phyloP scores from a whole-genome alignment of 2,329 filamentous ascomycete genomes.

The Hypoxylon sp. region DNA sequence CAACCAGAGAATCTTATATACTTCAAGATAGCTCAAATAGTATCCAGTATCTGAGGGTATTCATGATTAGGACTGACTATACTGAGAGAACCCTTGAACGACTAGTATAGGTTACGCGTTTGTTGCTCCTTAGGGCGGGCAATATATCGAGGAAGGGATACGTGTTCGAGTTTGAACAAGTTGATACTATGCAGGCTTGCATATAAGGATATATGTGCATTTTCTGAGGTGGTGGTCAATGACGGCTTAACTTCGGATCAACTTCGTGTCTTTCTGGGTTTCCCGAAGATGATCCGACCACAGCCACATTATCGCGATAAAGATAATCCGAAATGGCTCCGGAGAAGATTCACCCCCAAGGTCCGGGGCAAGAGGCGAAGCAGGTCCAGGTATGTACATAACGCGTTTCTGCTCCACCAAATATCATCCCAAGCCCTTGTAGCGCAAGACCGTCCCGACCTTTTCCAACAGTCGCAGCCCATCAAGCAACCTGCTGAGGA shows the following conservation, averaged over 20 bases:
- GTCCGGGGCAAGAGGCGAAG: background rate
- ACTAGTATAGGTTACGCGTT: too few species aligned
- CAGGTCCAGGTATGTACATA: background rate
- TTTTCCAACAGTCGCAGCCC: background rate
- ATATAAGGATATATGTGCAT: too few species aligned
- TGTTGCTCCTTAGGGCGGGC: too few species aligned
- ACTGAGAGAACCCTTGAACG: background rate
- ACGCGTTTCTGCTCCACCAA: constrained; percentile 1
- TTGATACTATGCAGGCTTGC: too few species aligned
- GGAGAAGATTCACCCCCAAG: constrained; percentile 2
- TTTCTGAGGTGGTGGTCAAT: too few species aligned
- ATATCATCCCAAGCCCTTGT: constrained; percentile 14
- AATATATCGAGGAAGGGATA: too few species aligned
- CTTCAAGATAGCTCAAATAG: background rate
- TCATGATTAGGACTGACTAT: background rate
- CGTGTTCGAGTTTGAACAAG: too few species aligned
- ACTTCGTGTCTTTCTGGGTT: too few species aligned
- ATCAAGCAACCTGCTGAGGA: background rate
- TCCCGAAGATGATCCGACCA: background rate
- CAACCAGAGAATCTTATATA: background rate
- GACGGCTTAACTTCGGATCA: too few species aligned
- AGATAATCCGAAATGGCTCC: constrained; percentile 12
- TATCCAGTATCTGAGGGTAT: background rate
- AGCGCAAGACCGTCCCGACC: constrained; percentile 1
- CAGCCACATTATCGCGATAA: background rate